These are phyloP conservation scores for Abrus precatorius DNA, from an alignment of 306 rosid species.

Conservation along the genomic window DNA sequence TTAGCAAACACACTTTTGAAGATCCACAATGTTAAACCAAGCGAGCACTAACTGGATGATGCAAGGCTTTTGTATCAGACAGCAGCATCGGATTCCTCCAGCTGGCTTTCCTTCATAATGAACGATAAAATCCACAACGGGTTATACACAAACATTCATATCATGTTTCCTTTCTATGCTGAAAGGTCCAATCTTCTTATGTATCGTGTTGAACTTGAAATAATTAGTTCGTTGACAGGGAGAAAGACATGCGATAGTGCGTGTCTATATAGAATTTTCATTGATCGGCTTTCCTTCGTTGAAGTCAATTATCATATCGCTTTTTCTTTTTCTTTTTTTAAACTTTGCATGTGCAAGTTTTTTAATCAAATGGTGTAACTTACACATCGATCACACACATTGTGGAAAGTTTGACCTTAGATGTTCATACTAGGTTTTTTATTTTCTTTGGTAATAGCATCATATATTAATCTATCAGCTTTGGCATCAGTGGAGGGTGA, in stretches of 20 bases:
- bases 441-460: neutral
- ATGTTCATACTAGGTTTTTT: neutral
- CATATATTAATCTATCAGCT: neutral
- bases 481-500: neutral
- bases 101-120: slow-evolving; percentile 32
- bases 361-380: neutral
- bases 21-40: neutral
- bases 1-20: slow-evolving; percentile 5
- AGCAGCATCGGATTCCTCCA: slow-evolving; percentile 24
- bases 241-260: neutral
- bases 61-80: neutral
- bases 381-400: neutral
- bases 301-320: neutral
- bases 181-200: slow-evolving; percentile 33
- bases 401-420: neutral
- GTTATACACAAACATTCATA: slow-evolving; percentile 7
- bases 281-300: neutral
- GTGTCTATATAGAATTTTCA: neutral
- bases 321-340: neutral
- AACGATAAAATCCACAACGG: neutral
- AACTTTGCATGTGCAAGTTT: neutral
- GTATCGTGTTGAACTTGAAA: neutral
- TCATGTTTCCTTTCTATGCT: slow-evolving; percentile 31
- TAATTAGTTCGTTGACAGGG: slow-evolving; percentile 9
- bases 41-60: neutral